Base-by-base conservation (phyloP, 306 rosid species). In the Prinsepia uniflora region DNA sequence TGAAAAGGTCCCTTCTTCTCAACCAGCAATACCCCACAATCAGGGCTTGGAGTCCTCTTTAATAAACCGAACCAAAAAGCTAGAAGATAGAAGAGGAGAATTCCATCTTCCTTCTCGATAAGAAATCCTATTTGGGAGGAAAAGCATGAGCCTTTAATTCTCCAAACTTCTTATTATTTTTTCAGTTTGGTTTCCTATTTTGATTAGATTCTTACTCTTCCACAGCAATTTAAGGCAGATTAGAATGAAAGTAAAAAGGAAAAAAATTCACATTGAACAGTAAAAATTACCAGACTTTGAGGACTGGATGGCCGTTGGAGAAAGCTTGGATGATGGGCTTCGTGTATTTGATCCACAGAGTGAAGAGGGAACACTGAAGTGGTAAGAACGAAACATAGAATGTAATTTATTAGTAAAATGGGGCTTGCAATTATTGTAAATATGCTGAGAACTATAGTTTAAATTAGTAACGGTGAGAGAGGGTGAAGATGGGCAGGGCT, bases 231-330 rank as follows among this genome's bases (percentile, higher is more conserved):
- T 17, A 62, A 62, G 2, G 45, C 65, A 60, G 5, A 39, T 8
- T 15, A 11, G 8, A 15, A 47, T 48, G 43, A 4, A 67, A n/a
- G 6, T 10, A 49, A 36, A 34, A 70, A 10, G 40, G 40, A 46
- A 70, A 41, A 82, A 82, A 75, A 47, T 4, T 55, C 45, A 18
- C 8, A 41, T 10, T 42, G 36, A 42, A 24, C 62, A 68, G 44
- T 10, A 34, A 54, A 72, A 63, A 68, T 74, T 69, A 89, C 96
- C 90, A 78, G 93, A 80, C 71, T 85, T 79, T 14, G 90, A 68
- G 79, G 75, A 76, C 44, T 68, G 82, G 71, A 77, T 36, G n/a
- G 86, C 59, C 45, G 72, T 22, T 42, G 72, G 67, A 81, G 83
- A 75, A 55, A 70, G 76, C 77, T 78, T 82, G 8, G 83, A 68